Base-by-base conservation (phyloP, 208 protist genomes). In the Perkinsela sp. region DNA sequence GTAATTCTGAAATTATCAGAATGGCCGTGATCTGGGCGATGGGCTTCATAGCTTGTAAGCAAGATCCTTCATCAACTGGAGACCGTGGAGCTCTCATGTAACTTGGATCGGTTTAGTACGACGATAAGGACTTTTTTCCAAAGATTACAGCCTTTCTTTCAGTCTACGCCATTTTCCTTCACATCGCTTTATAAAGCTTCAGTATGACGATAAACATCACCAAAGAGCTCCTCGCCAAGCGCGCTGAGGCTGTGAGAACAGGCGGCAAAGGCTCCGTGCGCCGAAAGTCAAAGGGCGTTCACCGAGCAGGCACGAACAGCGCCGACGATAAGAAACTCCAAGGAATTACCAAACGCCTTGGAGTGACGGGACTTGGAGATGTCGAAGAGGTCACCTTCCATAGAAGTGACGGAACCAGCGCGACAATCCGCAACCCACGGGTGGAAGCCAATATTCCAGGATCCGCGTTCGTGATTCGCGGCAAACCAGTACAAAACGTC, bases 341-440 rank as follows among this genome's bases (percentile, higher is more conserved):
- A 76, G 75, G 71, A 70, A 89, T 84, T 31, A 77, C 97, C 30
- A 92, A 95, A 78, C 81, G 86, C 68, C 81, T 97, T 29, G 89
- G 89, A 65, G 85, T 96, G 32, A 88, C 87, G 71, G 85, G 82
- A 69, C 95, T 97, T 82, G 90, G 80, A 68, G 92, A 90, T 48
- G 93, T 97, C 69, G 93, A 96, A 68, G 92, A 96, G 79, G 94
- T 93, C 40, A 88, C 97, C 68, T 83, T 98, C 68, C 95, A 96
- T 86, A 93, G 90, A 80, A 80, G 93, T 69, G 92, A 97, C 74
- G 94, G 93, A 68, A 89, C 78, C 48, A 83, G 94, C 69, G 86
- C 94, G 68, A 91, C 93, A 82, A 97, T 97, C 84, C 77, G 77
- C 66, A 95, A 97, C 79, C 94, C 95, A 69, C 95, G 93, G 75